phyloP scores from a whole-genome alignment of 1,284 basidiomycete species.

The Marasmius fiardii region DNA sequence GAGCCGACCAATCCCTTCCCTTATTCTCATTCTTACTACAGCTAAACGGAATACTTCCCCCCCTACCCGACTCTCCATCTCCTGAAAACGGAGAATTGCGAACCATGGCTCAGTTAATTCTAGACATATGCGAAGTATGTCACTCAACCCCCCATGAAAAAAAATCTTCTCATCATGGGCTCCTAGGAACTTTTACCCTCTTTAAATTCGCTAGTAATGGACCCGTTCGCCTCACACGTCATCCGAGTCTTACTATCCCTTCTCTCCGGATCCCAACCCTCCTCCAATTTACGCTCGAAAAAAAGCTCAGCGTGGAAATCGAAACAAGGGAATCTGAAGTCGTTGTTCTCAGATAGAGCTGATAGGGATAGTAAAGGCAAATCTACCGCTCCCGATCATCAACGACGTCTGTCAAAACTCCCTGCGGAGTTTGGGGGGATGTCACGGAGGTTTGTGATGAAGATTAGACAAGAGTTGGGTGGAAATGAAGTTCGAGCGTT shows the following conservation, averaged over 20 bases:
- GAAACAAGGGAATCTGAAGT: slow-evolving; percentile 71
- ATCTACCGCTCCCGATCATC: no score
- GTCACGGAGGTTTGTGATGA: slow-evolving; percentile 51
- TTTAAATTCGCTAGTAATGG: slow-evolving; percentile 65
- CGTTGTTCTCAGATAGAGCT: slow-evolving; percentile 64
- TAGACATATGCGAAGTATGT: slow-evolving; percentile 64
- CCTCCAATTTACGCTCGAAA: slow-evolving; percentile 66
- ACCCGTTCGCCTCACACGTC: slow-evolving; percentile 88
- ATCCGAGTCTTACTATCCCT: slow-evolving; percentile 76
- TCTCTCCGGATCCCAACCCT: slow-evolving; percentile 42
- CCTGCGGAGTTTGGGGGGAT: slow-evolving; percentile 52
- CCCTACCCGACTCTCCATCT: slow-evolving; percentile 41
- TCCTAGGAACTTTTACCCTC: slow-evolving; percentile 65
- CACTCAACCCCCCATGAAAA: slow-evolving; percentile 8
- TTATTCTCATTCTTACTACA: slow-evolving; percentile 26
- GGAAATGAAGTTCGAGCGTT: slow-evolving; percentile 80
- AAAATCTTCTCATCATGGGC: slow-evolving; percentile 5
- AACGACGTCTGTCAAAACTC: slow-evolving; percentile 24
- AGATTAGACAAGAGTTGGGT: slow-evolving; percentile 50
- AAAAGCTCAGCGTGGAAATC: slow-evolving; percentile 76
- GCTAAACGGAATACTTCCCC: slow-evolving; percentile 62
- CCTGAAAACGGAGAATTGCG: slow-evolving; percentile 67
- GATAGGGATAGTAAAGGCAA: slow-evolving; percentile 43
- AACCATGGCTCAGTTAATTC: slow-evolving; percentile 65
- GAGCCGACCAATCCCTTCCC: background rate